Base-by-base conservation (phyloP, 2,329 filamentous ascomycete genomes). In the Cercospora beticola region DNA sequence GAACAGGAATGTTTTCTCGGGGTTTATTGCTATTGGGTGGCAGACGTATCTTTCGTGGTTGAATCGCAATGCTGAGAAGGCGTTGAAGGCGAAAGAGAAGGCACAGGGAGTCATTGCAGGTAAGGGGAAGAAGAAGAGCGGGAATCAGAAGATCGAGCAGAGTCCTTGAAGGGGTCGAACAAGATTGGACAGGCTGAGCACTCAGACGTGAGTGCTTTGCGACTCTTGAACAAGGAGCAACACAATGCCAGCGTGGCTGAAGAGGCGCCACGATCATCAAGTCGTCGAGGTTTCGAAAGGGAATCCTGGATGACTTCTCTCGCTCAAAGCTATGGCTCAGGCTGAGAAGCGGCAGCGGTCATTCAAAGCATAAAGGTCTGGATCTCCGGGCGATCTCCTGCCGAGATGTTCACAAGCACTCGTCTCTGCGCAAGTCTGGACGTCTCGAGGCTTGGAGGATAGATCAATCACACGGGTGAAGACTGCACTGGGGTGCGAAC, bases 21-120 rank as follows among this genome's bases (percentile, higher is more conserved):
- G 80, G 57, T 71, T 90, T 6, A 86, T 97, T 72, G 92, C 92
- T 0, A 90, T 97, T 62, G 92, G 91, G 0, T 97, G 94, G 94
- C 94, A 97, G 85, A 93, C 92, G 0, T 97, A 97, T 83, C 77
- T 97, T 74, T 92, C 89, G 73, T 91, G 89, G 79, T 80, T 97
- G 76, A 97, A 97, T 75, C 86, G 90, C 75, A 83, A 83, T 70
- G 92, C 92, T 1, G 92, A 93, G 78, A 82, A 83, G 60, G 82
- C 84, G 73, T 86, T 56, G 65, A 62, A 52, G 59, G 64, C 60
- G 62, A 61, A 68, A 87, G 61, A 33, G 67, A 36, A 67, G 52
- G 60, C 60, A n/a, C 36, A 49, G 3, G 62, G 28, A 26, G 21
- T 43, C 16, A 1, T 46, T 33, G 3, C 30, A 26, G 33, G 49